Base-by-base conservation (phyloP, 2,329 filamentous ascomycete genomes). In the Fusarium nygamai region DNA sequence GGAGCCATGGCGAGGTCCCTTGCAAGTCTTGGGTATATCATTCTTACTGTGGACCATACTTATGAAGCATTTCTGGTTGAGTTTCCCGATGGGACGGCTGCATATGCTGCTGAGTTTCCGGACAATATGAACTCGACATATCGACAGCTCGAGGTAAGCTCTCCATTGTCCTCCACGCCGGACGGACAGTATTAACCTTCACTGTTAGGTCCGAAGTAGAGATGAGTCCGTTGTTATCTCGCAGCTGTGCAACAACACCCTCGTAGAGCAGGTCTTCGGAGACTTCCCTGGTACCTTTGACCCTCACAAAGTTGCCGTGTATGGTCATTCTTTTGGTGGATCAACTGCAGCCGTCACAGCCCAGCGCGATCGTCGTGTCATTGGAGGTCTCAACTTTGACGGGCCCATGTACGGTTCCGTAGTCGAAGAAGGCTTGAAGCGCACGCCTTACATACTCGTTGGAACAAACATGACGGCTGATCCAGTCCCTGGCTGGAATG, bases 1-100 rank as follows among this genome's bases (percentile, higher is more conserved):
- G 81, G 80, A 5, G 83, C 81, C 5, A 79, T 84, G 51, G 83
- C 85, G 1, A 81, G 82, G 22, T 82, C 84, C 8, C 77, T 88
- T 22, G 85, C 86, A 3, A 85, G 84, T 10, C 80, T 83, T 8
- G 86, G 86, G 0, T 85, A 83, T 53, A 80, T 82, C 17, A 82
- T 88, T 8, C 75, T 87, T 1, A 80, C 85, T 0, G 75, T 88
- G 47, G 87, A 88, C 64, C 86, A 88, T 60, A 82, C 86, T 0
- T 83, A 85, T 63, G 86, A 88, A 54, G 78, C 83, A 0, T 64
- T 77, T 3, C 78, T 85, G 11, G 82, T 88, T 19, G 82, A 86
- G 62, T 87, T 85, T 31, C 84, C 85, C 0, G 80, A 87, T 46
- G 85, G 82, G 4, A 81, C 78, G 3, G 67, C 80, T n/a, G 67